Percentiles rank a stretch among this genome's conserved stretches.
Evolutionary conservation across 257 asterid genomes (phyloP).

Genomic region (Ajuga chamaepitys): DNA sequence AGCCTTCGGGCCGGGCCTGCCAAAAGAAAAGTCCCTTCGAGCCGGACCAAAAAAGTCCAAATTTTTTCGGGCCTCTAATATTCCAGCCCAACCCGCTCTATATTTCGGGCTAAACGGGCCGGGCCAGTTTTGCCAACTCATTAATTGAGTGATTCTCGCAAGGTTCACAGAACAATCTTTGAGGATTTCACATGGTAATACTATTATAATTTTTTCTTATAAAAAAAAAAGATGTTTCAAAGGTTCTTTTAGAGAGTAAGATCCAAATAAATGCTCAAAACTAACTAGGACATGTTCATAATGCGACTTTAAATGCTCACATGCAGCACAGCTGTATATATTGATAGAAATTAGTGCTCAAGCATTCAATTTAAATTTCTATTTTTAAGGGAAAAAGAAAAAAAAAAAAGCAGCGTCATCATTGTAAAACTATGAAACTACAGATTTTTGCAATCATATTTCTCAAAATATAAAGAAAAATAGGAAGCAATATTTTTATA

Average conservation of each 20-base stretch:
- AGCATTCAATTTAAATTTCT: background rate
- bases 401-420: background rate
- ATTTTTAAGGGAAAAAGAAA: no score
- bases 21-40: no score
- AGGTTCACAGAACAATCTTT: no score
- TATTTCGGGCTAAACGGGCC: no score
- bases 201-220: background rate
- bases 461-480: background rate
- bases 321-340: conserved; percentile 9
- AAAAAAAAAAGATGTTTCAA: background rate
- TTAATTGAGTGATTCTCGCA: no score
- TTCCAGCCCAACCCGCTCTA: no score
- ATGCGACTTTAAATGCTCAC: conserved; percentile 31
- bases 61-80: no score
- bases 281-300: conserved; percentile 17
- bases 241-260: background rate
- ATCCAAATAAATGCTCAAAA: conserved; percentile 25
- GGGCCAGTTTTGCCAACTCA: no score
- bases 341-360: background rate
- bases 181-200: background rate
- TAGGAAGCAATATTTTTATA: background rate
- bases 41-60: no score
- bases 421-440: background rate
- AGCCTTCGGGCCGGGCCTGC: no score
- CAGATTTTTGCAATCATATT: no score